Evolutionary conservation across 345 rosid species (phyloP).

Genomic region (Laguncularia racemosa): DNA sequence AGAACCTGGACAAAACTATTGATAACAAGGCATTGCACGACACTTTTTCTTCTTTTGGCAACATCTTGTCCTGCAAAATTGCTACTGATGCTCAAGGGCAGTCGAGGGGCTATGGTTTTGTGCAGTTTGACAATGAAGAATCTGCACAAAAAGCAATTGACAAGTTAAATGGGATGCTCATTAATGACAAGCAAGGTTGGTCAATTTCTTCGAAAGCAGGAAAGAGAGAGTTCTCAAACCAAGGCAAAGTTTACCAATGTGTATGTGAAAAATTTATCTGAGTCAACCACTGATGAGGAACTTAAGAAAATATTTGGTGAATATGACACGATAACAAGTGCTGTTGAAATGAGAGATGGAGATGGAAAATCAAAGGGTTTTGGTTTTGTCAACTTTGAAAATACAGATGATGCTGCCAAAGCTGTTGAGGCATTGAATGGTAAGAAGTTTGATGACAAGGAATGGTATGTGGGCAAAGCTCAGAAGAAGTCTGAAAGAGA

Average conservation of each 20-base stretch:
- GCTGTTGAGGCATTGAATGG: conserved; percentile 15
- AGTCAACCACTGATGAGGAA: conserved; percentile 3
- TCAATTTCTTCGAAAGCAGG: conserved; percentile 33
- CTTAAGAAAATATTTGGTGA: not conserved
- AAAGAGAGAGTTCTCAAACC: conserved; percentile 15
- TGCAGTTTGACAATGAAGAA: conserved; percentile 31
- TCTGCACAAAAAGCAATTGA: conserved; percentile 29
- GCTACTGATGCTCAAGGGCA: conserved; percentile 29
- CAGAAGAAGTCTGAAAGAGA: conserved; percentile 19
- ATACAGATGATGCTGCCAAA: conserved; percentile 12
- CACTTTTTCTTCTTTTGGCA: conserved; percentile 82
- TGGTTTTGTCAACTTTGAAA: conserved; percentile 17
- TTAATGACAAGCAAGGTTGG: conserved; percentile 37
- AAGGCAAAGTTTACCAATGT: conserved; percentile 7
- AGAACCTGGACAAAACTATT: conserved; percentile 32
- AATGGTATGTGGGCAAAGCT: conserved; percentile 17
- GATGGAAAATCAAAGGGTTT: conserved; percentile 15
- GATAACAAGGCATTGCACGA: conserved; percentile 68
- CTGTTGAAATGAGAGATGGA: conserved; percentile 11
- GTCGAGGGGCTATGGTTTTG: conserved; percentile 55
- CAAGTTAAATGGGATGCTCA: conserved; percentile 28
- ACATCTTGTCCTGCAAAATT: conserved; percentile 36
- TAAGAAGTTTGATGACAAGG: conserved; percentile 14
- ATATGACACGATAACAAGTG: conserved; percentile 6
- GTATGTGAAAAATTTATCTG: conserved; percentile 3